A percentile compares a stretch with the other conserved stretches of the same genome.
These are phyloP conservation scores for Globisporangium megalacanthum DNA, from an alignment of 352 stramenopile species.

Conservation along the genomic window DNA sequence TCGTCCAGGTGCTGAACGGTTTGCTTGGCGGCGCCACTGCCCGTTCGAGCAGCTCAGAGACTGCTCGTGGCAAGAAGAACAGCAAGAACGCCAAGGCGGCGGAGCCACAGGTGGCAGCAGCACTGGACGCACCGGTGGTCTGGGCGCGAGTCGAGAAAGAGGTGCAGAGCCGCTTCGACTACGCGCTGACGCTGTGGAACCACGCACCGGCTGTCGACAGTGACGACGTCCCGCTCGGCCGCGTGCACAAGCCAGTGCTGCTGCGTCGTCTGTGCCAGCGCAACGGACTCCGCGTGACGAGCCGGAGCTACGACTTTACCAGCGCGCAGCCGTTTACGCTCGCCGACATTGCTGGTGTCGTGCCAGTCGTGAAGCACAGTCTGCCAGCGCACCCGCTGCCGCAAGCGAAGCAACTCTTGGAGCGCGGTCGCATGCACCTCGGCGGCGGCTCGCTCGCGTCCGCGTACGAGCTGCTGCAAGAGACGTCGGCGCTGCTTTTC, in stretches of 20 bases:
- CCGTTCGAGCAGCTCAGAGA: slow-evolving; percentile 27
- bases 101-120: slow-evolving; percentile 11
- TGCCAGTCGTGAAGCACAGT: slow-evolving; percentile 93
- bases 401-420: slow-evolving; percentile 81
- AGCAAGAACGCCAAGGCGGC: slow-evolving; percentile 26
- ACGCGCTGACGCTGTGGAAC: slow-evolving; percentile 70
- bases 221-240: slow-evolving; percentile 25
- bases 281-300: slow-evolving; percentile 88
- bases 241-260: slow-evolving; percentile 74
- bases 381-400: slow-evolving; percentile 69
- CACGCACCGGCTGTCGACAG: slow-evolving; percentile 20
- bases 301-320: slow-evolving; percentile 86
- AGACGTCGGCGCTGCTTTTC: slow-evolving; percentile 91
- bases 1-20: slow-evolving; percentile 83
- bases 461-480: slow-evolving; percentile 84
- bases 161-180: slow-evolving; percentile 74
- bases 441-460: slow-evolving; percentile 62
- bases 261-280: slow-evolving; percentile 92
- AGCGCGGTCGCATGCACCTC: slow-evolving; percentile 84
- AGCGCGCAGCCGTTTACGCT: slow-evolving; percentile 77
- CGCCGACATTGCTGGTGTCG: slow-evolving; percentile 89
- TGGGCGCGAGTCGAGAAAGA: slow-evolving; percentile 59
- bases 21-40: slow-evolving; percentile 43
- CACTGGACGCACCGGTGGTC: slow-evolving; percentile 36
- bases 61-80: slow-evolving; percentile 22